phyloP scores from a whole-genome alignment of 148 eudicot species.

The Rheum nobile region DNA sequence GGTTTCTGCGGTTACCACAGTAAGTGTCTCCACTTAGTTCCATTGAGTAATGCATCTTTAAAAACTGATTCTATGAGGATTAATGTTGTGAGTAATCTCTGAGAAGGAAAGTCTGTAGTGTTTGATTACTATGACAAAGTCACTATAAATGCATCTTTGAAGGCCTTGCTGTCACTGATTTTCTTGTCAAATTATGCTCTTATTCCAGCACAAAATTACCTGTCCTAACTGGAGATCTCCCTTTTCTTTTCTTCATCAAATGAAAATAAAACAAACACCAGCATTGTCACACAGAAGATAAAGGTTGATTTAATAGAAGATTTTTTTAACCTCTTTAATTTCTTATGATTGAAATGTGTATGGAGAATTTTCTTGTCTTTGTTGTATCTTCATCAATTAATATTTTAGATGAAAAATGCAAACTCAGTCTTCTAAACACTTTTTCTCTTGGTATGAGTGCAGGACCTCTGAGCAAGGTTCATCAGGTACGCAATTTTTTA shows the following conservation, averaged over 20 bases:
- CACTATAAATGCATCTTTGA: too few species aligned
- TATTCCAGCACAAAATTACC: not conserved
- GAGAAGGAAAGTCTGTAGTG: too few species aligned
- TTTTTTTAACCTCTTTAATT: not conserved
- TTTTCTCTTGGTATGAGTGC: conserved; percentile 25
- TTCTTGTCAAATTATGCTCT: not conserved
- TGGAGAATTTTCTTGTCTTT: not conserved
- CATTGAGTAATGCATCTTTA: not conserved
- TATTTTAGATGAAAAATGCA: not conserved
- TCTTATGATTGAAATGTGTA: not conserved
- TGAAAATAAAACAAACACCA: not conserved
- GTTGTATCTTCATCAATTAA: not conserved
- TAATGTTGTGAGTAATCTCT: not conserved
- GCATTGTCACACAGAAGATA: not conserved
- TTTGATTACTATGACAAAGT: too few species aligned
- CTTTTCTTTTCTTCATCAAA: not conserved
- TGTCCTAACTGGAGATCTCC: too few species aligned
- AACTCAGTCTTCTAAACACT: not conserved
- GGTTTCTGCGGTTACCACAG: conserved; percentile 77
- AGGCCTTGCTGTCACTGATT: not conserved
- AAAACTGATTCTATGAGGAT: not conserved
- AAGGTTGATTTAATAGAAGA: not conserved
- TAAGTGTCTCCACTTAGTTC: conserved; percentile 25
- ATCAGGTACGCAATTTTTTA: conserved; percentile 45
- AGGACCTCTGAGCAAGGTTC: conserved; percentile 81